Evolutionary conservation across 1,139 yeast genomes (phyloP).

Genomic region (Saccharomyces hybrid): DNA sequence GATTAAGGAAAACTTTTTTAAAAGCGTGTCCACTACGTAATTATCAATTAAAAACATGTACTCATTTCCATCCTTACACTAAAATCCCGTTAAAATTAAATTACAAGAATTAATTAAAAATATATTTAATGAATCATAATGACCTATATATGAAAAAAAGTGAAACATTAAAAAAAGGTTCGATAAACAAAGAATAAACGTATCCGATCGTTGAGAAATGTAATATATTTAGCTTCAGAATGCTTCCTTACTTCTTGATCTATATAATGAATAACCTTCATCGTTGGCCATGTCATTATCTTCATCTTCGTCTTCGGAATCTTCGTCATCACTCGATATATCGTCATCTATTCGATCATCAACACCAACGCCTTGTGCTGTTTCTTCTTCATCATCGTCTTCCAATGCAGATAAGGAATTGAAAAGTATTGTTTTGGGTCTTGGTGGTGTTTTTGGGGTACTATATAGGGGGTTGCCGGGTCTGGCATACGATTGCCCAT

Average conservation of each 20-base stretch:
- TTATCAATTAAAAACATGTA: neutral
- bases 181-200: neutral
- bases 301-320: slow-evolving; percentile 13
- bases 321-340: slow-evolving; percentile 12
- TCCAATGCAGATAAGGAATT: neutral
- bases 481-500: slow-evolving; percentile 65
- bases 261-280: slow-evolving; percentile 6
- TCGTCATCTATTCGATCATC: slow-evolving; percentile 18
- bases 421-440: slow-evolving; percentile 7
- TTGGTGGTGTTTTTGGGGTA: slow-evolving; percentile 19
- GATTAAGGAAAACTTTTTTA: neutral
- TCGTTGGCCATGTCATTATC: slow-evolving; percentile 19
- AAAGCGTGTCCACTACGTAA: too few species aligned
- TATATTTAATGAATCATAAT: neutral
- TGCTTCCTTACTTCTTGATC: neutral
- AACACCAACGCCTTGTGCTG: neutral
- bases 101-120: neutral
- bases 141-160: neutral
- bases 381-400: slow-evolving; percentile 1
- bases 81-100: neutral
- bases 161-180: neutral
- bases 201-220: neutral
- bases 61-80: neutral
- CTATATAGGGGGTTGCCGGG: slow-evolving; percentile 50
- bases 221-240: neutral